Base-by-base conservation (phyloP, 495 filamentous ascomycete species). In the Xylona heveae region DNA sequence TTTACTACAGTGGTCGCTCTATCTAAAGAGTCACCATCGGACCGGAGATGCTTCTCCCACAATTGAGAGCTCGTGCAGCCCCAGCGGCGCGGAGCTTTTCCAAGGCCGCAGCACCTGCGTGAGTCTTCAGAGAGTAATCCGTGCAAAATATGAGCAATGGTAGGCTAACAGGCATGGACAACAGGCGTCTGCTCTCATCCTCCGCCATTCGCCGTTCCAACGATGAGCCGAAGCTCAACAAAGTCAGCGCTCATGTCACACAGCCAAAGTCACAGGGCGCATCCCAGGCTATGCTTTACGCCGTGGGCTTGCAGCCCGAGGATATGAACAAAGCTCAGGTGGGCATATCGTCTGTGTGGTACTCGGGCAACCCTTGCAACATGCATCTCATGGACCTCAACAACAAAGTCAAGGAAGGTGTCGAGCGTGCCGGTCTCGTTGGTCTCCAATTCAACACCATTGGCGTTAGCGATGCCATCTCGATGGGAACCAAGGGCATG, bases 231-330 rank as follows among this genome's bases (percentile, higher is more conserved):
- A 43, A 55, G 43, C 60, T 52, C 31, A 52, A 52, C 31, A 52
- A 52, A 22, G 49, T 43, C 17, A 50, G 84, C 32, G 59, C 67
- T 30, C 46, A 61, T 46, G 75, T 97, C 61, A 95, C 88, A 24
- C 82, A 94, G 52, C 90, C 82, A 41, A 93, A 85, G 53, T 80
- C 88, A 17, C 88, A 97, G 61, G 88, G 88, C 44, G 88, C 90
- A 26, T 93, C 85, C 20, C 88, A 97, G 61, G 90, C 90, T 36
- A 97, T 97, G 88, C 64, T 97, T 27, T 95, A 94, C 61, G 88
- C 78, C 41, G 92, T 84, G 6, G 88, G 88, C 34, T 52, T 97
- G 46, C 66, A 55, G 9, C 72, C 81, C 39, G 62, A 64, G 27
- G 88, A 93, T 51, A 76, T 95, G 71, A 68, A 66, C 55, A 94